Percentiles rank a stretch among this genome's conserved stretches.
Evolutionary conservation across 441 rosid species (phyloP).

Genomic region (Pelargonium cotyledonis): DNA sequence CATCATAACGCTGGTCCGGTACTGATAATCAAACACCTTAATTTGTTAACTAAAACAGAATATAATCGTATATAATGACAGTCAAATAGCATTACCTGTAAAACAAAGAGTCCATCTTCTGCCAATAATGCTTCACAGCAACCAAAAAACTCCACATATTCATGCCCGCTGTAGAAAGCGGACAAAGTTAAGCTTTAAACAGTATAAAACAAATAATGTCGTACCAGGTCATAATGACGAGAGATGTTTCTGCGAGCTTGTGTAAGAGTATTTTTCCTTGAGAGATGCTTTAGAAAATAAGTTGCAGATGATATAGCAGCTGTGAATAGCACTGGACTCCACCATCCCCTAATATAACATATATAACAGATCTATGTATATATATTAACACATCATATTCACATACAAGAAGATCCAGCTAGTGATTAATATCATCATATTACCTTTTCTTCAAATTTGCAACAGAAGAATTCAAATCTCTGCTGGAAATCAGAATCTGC

Average conservation of each 20-base stretch:
- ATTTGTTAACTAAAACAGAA: too few relatives aligned
- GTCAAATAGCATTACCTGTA: slow-evolving; percentile 43
- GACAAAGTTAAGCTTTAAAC: too few relatives aligned
- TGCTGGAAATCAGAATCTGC: slow-evolving; percentile 75
- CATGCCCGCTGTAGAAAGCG: slow-evolving; percentile 76
- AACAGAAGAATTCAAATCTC: slow-evolving; percentile 36
- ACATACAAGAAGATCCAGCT: too few relatives aligned
- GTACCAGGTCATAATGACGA: slow-evolving; percentile 86
- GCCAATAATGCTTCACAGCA: slow-evolving; percentile 66
- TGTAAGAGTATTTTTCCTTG: slow-evolving; percentile 66
- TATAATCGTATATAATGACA: neutral
- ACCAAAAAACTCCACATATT: slow-evolving; percentile 66
- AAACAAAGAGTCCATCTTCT: slow-evolving; percentile 59
- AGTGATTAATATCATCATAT: too few relatives aligned
- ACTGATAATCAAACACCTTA: neutral
- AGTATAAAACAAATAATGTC: too few relatives aligned
- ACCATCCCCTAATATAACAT: slow-evolving; percentile 96
- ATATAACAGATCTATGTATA: too few relatives aligned
- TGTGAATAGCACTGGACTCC: slow-evolving; percentile 77
- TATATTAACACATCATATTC: too few relatives aligned
- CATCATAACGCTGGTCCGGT: slow-evolving; percentile 79
- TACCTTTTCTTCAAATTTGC: slow-evolving; percentile 42
- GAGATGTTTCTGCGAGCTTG: slow-evolving; percentile 93
- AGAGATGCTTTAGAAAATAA: slow-evolving; percentile 51
- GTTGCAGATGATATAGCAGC: slow-evolving; percentile 66